Evolutionary conservation across 768 basidiomycete species (phyloP).

Genomic region (Panaeolus papilionaceus): DNA sequence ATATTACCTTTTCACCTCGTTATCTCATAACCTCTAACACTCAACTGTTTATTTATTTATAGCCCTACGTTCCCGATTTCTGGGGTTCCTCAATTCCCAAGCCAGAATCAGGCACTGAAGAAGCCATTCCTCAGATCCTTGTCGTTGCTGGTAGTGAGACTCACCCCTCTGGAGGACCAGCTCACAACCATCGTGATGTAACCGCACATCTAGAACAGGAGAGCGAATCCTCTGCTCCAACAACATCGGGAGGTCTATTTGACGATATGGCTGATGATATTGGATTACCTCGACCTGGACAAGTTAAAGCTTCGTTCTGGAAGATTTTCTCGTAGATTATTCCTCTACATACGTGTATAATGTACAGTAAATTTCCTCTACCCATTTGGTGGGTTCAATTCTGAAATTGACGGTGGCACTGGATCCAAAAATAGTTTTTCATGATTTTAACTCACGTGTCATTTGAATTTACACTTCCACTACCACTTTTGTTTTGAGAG

Average conservation of each 20-base stretch:
- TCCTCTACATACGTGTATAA: neutral
- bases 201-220: constrained; percentile 14
- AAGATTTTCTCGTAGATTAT: constrained; percentile 36
- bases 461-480: neutral
- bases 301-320: constrained; percentile 38
- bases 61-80: constrained; percentile 56
- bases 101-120: constrained; percentile 26
- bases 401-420: too few species aligned
- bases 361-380: neutral
- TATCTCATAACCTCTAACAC: constrained; percentile 2
- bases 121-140: constrained; percentile 47
- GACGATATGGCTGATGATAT: constrained; percentile 55
- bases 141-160: constrained; percentile 49
- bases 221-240: constrained; percentile 12
- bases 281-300: constrained; percentile 43
- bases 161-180: constrained; percentile 42
- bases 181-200: constrained; percentile 38
- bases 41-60: constrained; percentile 29
- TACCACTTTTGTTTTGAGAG: neutral
- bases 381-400: neutral
- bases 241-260: constrained; percentile 40
- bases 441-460: neutral
- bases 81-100: constrained; percentile 43
- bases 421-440: constrained; percentile 6
- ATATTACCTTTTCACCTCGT: constrained; percentile 19